A percentile compares a stretch with the other conserved stretches of the same genome.
These are phyloP conservation scores for Combretum micranthum DNA, from an alignment of 345 rosid genomes.

Conservation along the genomic window DNA sequence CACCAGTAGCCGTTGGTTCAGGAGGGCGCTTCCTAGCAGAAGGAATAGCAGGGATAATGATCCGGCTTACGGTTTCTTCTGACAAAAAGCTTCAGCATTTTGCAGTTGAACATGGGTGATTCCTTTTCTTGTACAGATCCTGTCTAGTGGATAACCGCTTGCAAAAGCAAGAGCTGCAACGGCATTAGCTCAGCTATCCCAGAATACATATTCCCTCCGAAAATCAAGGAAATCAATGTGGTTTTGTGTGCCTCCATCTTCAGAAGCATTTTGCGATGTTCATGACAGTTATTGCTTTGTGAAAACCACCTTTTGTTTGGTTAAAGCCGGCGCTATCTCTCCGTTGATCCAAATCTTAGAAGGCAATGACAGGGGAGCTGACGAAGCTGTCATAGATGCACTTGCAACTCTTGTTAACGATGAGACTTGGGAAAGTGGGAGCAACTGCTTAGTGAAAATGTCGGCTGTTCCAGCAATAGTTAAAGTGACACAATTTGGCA, in stretches of 20 bases:
- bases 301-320: conserved; percentile 50
- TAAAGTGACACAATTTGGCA: conserved; percentile 33
- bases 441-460: conserved; percentile 32
- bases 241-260: conserved; percentile 37
- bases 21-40: conserved; percentile 22
- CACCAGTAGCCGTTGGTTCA: conserved; percentile 15
- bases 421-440: conserved; percentile 52
- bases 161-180: conserved; percentile 48
- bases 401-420: conserved; percentile 53
- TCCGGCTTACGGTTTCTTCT: conserved; percentile 49
- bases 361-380: conserved; percentile 42
- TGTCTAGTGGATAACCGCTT: conserved; percentile 32
- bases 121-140: conserved; percentile 44
- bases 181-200: conserved; percentile 58
- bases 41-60: conserved; percentile 35
- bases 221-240: conserved; percentile 36
- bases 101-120: conserved; percentile 42
- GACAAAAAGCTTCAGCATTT: conserved; percentile 54
- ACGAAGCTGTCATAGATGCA: conserved; percentile 44
- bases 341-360: conserved; percentile 39
- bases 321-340: conserved; percentile 47
- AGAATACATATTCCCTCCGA: conserved; percentile 39
- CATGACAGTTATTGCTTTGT: conserved; percentile 42
- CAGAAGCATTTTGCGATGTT: conserved; percentile 38
- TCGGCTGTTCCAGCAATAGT: conserved; percentile 33